Base-by-base conservation (phyloP, 345 rosid genomes). In the Camelina neglecta region DNA sequence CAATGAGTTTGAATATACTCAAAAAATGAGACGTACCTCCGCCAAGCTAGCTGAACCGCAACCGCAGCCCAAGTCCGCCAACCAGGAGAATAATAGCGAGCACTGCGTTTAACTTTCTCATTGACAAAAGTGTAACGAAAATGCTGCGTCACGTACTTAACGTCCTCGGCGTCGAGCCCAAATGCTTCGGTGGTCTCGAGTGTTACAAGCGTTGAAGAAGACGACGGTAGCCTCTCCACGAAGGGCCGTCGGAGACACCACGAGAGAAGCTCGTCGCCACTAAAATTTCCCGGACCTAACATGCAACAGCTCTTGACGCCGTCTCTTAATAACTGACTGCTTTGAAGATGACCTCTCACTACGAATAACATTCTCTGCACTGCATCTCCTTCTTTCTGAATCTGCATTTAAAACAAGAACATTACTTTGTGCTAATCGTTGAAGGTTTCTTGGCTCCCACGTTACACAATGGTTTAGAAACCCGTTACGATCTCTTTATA, bases 21-120 rank as follows among this genome's bases (percentile, higher is more conserved):
- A 26, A 47, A 33, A 36, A 48, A 75, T 36, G 33, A 59, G 55
- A 59, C 33, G 39, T 58, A 77, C 81, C 99, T 79, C 59, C 97
- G 81, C 99, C 99, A 95, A 9, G 99, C 99, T 67, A 95, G 78
- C 86, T 95, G 99, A 72, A 92, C 85, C 1, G 97, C 97, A 76
- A 95, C 99, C 0, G 97, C 96, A 0, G 96, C 96, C 97, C 97
- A 95, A 8, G 99, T 92, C 23, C 99, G 78, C 99, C 99, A 95
- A 7, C 97, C 99, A 0, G 99, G 97, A 10, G 99, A 95, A 62
- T 95, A 92, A 61, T 88, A 92, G 71, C 99, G 85, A 0, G 97
- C 97, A 63, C 99, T 92, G 67, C 99, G 85, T 84, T 87, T 95
- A 54, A 95, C 97, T 75, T 85, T 86, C 39, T 92, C 97, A 1